These are phyloP conservation scores for Ceratocystis papillata DNA, from an alignment of 2,329 filamentous ascomycete genomes.

Conservation along the genomic window DNA sequence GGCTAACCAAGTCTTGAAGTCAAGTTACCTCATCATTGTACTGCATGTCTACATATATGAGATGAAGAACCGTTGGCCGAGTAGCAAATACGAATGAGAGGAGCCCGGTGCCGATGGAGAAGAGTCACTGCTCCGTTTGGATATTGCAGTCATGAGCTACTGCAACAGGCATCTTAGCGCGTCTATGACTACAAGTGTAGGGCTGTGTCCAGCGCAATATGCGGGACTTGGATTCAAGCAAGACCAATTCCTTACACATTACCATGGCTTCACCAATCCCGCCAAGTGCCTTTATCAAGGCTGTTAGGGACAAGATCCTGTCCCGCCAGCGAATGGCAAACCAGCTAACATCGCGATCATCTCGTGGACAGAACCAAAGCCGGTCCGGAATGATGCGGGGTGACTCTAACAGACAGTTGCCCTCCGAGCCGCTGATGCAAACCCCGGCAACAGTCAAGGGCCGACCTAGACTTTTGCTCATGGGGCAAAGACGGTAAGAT, in stretches of 20 bases:
- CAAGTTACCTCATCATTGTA: not conserved
- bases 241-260: not conserved
- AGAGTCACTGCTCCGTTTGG: not conserved
- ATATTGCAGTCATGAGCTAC: not conserved
- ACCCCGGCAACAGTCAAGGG: conserved; percentile 37
- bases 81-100: not conserved
- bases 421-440: conserved; percentile 35
- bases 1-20: not conserved
- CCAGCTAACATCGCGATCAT: not conserved
- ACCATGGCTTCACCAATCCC: not conserved
- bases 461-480: conserved; percentile 79
- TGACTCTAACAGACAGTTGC: conserved; percentile 37
- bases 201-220: not conserved
- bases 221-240: not conserved
- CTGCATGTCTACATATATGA: not conserved
- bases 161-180: not conserved
- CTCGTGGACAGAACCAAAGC: conserved; percentile 48
- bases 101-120: not conserved
- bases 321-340: conserved; percentile 25
- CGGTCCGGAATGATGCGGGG: conserved; percentile 41
- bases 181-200: not conserved
- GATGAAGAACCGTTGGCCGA: not conserved
- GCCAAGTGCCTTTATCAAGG: not conserved
- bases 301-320: not conserved
- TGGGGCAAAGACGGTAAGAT: conserved; percentile 83